Evolutionary conservation across 352 stramenopile genomes (phyloP).

Genomic region (Lagenidium sp.): DNA sequence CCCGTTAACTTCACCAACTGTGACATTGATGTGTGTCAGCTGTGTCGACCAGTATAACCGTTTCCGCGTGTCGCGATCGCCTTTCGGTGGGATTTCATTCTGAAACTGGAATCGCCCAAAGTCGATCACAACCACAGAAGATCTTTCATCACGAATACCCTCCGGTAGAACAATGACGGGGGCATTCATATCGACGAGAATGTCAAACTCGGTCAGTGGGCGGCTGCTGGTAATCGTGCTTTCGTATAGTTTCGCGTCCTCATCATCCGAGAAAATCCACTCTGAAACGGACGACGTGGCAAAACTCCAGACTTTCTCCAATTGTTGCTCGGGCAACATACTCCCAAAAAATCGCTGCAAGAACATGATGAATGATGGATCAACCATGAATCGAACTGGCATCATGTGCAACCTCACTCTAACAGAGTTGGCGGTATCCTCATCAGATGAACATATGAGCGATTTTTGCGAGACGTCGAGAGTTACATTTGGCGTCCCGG

Average conservation of each 20-base stretch:
- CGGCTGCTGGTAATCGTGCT: constrained; percentile 17
- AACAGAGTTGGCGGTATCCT: constrained; percentile 1
- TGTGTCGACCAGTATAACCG: constrained; percentile 52
- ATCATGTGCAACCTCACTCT: constrained; percentile 37
- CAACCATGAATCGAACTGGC: constrained; percentile 61
- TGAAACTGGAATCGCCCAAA: constrained; percentile 56
- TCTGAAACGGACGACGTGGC: constrained; percentile 73
- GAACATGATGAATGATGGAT: constrained; percentile 59
- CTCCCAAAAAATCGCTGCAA: constrained; percentile 67
- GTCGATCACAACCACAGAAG: constrained; percentile 54
- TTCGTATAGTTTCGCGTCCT: constrained; percentile 26
- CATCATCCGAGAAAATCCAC: constrained; percentile 69
- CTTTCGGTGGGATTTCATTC: constrained; percentile 20
- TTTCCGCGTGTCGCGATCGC: constrained; percentile 5
- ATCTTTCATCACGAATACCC: constrained; percentile 21
- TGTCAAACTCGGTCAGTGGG: constrained; percentile 38
- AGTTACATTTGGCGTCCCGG: too few relatives aligned
- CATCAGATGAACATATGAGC: too few relatives aligned
- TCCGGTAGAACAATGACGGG: constrained; percentile 66
- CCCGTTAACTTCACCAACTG: constrained; percentile 30
- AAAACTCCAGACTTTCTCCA: constrained; percentile 73
- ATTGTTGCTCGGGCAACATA: constrained; percentile 49
- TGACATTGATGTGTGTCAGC: constrained; percentile 50
- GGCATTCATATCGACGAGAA: constrained; percentile 63
- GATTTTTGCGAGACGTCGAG: too few relatives aligned